Conservation (phyloP, 2,329 filamentous ascomycete species). For the Pezicula rhizophila region DNA sequence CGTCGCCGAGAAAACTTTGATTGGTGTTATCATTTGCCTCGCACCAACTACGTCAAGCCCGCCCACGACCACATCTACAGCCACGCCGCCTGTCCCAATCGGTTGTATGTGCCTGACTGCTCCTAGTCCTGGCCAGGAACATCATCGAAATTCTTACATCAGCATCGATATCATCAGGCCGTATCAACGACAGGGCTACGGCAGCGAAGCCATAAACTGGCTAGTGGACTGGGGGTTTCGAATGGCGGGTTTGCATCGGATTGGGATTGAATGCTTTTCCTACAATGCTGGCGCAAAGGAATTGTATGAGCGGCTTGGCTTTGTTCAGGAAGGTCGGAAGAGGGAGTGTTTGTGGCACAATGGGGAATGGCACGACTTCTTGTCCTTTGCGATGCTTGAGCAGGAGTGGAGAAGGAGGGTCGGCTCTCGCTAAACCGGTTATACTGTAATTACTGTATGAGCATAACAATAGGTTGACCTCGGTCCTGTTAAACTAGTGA, state of each 20-base stretch:
- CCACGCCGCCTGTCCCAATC: conserved; percentile 24
- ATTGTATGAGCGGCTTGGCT: conserved; percentile 31
- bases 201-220: conserved; percentile 33
- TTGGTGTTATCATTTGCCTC: conserved; percentile 33
- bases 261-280: conserved; percentile 27
- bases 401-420: conserved; percentile 24
- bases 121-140: conserved; percentile 14
- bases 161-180: conserved; percentile 25
- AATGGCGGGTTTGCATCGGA: conserved; percentile 30
- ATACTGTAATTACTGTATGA: too few species aligned
- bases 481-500: too few species aligned
- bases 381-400: conserved; percentile 30
- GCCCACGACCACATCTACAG: conserved; percentile 4
- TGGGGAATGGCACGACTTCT: conserved; percentile 29
- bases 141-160: conserved; percentile 34
- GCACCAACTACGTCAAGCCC: conserved; percentile 9
- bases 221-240: conserved; percentile 28
- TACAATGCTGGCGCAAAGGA: conserved; percentile 28
- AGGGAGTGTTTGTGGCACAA: conserved; percentile 30
- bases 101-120: conserved; percentile 27
- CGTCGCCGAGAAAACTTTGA: conserved; percentile 23
- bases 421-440: too few species aligned
- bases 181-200: conserved; percentile 30
- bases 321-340: conserved; percentile 28
- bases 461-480: too few species aligned